These are phyloP conservation scores for Colletotrichum tabaci DNA, from an alignment of 2,329 filamentous ascomycete genomes.

Conservation along the genomic window DNA sequence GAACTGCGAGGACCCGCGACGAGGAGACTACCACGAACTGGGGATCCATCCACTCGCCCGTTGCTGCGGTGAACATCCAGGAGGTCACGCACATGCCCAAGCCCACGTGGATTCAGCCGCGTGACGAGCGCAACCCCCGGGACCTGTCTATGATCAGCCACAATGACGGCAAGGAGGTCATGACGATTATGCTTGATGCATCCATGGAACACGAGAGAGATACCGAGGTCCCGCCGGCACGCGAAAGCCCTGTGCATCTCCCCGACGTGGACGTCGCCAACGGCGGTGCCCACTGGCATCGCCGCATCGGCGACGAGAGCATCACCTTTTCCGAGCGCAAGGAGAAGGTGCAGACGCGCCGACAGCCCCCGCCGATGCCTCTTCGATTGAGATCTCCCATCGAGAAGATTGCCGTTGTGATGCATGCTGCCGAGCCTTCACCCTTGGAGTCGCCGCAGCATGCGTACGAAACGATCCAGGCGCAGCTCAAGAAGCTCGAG, in stretches of 20 bases:
- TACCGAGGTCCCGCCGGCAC: slow-evolving; percentile 43
- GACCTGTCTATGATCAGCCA: slow-evolving; percentile 38
- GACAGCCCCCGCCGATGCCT: slow-evolving; percentile 70
- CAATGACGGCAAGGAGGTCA: slow-evolving; percentile 53
- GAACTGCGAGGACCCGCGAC: slow-evolving; percentile 51
- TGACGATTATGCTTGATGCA: slow-evolving; percentile 62
- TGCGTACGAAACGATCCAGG: slow-evolving; percentile 65
- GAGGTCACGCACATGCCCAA: slow-evolving; percentile 58
- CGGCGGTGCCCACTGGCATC: slow-evolving; percentile 62
- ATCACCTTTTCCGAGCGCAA: slow-evolving; percentile 72
- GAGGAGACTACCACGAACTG: slow-evolving; percentile 63
- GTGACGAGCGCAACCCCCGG: slow-evolving; percentile 32
- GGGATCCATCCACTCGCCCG: slow-evolving; percentile 67
- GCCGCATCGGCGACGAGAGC: slow-evolving; percentile 70
- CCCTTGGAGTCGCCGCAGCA: slow-evolving; percentile 67
- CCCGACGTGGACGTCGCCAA: slow-evolving; percentile 38
- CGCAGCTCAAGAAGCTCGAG: slow-evolving; percentile 66
- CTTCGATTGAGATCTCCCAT: slow-evolving; percentile 63
- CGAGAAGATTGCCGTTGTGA: slow-evolving; percentile 59
- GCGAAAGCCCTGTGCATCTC: slow-evolving; percentile 47
- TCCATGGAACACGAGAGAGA: slow-evolving; percentile 45
- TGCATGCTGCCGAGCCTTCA: slow-evolving; percentile 65
- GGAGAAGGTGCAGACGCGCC: slow-evolving; percentile 61
- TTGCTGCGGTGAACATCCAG: slow-evolving; percentile 60
- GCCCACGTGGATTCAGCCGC: slow-evolving; percentile 57